These are phyloP conservation scores for Phoma sp. DNA, from an alignment of 2,329 filamentous ascomycete species.

Conservation along the genomic window DNA sequence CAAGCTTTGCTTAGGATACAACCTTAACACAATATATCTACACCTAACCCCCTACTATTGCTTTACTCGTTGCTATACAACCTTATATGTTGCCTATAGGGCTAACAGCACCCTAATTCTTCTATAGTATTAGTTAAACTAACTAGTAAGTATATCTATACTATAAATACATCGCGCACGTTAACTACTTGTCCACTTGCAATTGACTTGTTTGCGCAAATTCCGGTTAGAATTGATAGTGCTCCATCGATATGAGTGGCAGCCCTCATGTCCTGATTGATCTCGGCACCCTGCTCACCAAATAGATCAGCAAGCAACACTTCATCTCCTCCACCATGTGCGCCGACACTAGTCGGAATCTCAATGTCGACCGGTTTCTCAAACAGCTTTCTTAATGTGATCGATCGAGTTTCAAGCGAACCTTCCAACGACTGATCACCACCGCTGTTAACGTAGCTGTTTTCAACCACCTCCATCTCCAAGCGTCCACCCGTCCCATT, in stretches of 20 bases:
- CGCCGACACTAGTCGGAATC: slow-evolving; percentile 61
- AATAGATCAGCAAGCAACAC: slow-evolving; percentile 66
- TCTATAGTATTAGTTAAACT: too few relatives aligned
- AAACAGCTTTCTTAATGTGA: slow-evolving; percentile 63
- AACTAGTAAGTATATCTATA: not conserved
- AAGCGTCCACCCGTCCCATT: slow-evolving; percentile 66
- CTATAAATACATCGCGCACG: slow-evolving; percentile 57
- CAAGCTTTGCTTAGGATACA: too few relatives aligned
- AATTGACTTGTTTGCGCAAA: slow-evolving; percentile 66
- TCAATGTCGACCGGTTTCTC: slow-evolving; percentile 64
- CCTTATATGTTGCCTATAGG: too few relatives aligned
- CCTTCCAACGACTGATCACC: slow-evolving; percentile 65
- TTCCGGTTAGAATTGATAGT: slow-evolving; percentile 65
- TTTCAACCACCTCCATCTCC: slow-evolving; percentile 69
- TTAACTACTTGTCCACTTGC: slow-evolving; percentile 64
- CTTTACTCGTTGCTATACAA: too few relatives aligned
- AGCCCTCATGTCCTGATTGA: slow-evolving; percentile 57
- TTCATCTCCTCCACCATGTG: slow-evolving; percentile 67
- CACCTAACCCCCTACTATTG: too few relatives aligned
- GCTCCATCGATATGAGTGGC: slow-evolving; percentile 68
- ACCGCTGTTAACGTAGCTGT: slow-evolving; percentile 65
- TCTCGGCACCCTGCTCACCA: slow-evolving; percentile 60
- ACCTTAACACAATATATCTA: too few relatives aligned
- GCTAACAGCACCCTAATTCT: too few relatives aligned
- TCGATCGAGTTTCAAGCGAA: slow-evolving; percentile 58